Conservation (phyloP, 768 basidiomycete species). For the Serendipita sp. region DNA sequence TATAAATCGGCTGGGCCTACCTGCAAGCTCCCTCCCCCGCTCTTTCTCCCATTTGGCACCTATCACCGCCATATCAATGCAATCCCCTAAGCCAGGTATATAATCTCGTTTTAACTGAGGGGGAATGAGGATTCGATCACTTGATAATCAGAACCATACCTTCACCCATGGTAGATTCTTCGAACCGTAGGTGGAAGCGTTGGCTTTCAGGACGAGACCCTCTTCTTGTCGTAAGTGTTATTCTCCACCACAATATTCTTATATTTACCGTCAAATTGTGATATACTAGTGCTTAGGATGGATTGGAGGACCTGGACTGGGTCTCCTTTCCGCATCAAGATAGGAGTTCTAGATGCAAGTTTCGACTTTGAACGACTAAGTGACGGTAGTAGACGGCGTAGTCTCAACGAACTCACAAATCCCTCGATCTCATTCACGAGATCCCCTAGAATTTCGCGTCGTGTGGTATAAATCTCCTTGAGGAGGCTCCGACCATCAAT, state of each 20-base stretch:
- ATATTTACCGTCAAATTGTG: neutral
- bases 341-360: constrained; percentile 1
- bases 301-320: neutral
- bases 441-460: constrained; percentile 46
- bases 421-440: constrained; percentile 39
- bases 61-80: constrained; percentile 59
- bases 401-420: constrained; percentile 21
- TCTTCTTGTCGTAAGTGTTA: constrained; percentile 14
- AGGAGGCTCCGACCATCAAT: constrained; percentile 47
- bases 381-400: neutral
- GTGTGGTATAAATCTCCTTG: constrained; percentile 35
- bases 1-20: constrained; percentile 23
- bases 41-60: constrained; percentile 69
- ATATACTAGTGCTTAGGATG: neutral
- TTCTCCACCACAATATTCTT: neutral
- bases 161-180: constrained; percentile 64
- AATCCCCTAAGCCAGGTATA: constrained; percentile 69
- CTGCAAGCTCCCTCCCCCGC: constrained; percentile 58
- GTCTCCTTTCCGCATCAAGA: neutral
- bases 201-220: constrained; percentile 60
- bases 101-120: constrained; percentile 65
- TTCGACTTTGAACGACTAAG: neutral
- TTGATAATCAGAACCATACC: constrained; percentile 19
- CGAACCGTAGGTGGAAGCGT: constrained; percentile 51
- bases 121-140: neutral